A percentile compares a stretch with the other conserved stretches of the same genome.
phyloP scores from a whole-genome alignment of 2,329 filamentous ascomycete genomes.

The Arthroderma uncinatum region DNA sequence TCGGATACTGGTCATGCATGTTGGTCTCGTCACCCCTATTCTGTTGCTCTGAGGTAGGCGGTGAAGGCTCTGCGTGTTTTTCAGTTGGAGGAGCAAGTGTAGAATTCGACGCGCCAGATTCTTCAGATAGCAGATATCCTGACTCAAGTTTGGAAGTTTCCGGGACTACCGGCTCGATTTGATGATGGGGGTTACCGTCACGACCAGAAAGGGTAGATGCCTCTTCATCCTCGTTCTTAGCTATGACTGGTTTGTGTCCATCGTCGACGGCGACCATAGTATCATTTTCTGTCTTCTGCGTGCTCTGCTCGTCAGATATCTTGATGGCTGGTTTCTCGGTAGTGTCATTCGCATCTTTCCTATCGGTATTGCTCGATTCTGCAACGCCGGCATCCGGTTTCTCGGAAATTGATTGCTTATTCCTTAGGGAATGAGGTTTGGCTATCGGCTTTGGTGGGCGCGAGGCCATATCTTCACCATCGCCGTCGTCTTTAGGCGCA shows the following conservation, averaged over 20 bases:
- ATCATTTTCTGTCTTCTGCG: constrained; percentile 21
- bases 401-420: constrained; percentile 25
- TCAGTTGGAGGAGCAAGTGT: not conserved
- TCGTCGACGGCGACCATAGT: not conserved
- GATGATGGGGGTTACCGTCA: not conserved
- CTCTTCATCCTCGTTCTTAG: not conserved
- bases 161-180: not conserved
- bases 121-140: not conserved
- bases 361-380: constrained; percentile 32
- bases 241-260: not conserved
- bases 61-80: not conserved
- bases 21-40: constrained; percentile 45
- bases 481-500: constrained; percentile 35
- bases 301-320: constrained; percentile 21
- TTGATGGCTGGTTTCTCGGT: constrained; percentile 31
- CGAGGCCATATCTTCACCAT: constrained; percentile 28
- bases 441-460: constrained; percentile 38
- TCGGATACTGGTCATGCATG: constrained; percentile 50
- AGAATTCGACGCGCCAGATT: not conserved
- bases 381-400: constrained; percentile 30
- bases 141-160: not conserved
- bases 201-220: not conserved
- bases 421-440: constrained; percentile 28
- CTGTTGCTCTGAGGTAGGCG: constrained; percentile 16
- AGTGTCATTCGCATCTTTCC: constrained; percentile 27